Evolutionary conservation across 441 rosid genomes (phyloP).

Genomic region (Dalechampia spathulata): DNA sequence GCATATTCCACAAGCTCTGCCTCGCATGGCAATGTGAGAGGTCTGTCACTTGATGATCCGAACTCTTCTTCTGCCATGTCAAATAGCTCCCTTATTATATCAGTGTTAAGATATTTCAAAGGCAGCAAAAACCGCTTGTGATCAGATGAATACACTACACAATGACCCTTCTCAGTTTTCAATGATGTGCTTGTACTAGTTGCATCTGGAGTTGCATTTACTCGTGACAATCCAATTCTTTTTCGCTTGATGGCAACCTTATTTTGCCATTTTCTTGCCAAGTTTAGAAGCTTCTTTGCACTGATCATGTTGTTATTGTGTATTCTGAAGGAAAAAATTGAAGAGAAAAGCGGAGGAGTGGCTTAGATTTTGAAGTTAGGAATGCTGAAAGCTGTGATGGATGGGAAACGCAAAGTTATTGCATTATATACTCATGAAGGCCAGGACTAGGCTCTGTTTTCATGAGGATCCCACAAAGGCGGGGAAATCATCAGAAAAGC

Average conservation of each 20-base stretch:
- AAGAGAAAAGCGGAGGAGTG: not conserved
- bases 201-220: not conserved
- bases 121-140: conserved; percentile 9
- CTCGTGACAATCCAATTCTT: not conserved
- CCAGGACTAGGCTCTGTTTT: too few species aligned
- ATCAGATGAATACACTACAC: conserved; percentile 7
- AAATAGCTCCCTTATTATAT: conserved; percentile 11
- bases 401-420: not conserved
- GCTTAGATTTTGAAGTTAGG: not conserved
- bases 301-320: not conserved
- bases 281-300: not conserved
- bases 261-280: conserved; percentile 2
- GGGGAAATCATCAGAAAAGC: too few species aligned
- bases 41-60: not conserved
- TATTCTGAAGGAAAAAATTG: not conserved
- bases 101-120: conserved; percentile 4
- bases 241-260: not conserved
- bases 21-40: conserved; percentile 11
- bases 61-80: conserved; percentile 11
- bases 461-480: too few species aligned
- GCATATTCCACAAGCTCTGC: conserved; percentile 13
- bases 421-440: not conserved
- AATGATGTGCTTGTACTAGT: not conserved
- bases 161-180: conserved; percentile 1
- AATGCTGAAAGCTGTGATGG: not conserved